A percentile compares a stretch with the other conserved stretches of the same genome.
Conservation (phyloP, 768 basidiomycete species). For the Mrakia frigida region DNA sequence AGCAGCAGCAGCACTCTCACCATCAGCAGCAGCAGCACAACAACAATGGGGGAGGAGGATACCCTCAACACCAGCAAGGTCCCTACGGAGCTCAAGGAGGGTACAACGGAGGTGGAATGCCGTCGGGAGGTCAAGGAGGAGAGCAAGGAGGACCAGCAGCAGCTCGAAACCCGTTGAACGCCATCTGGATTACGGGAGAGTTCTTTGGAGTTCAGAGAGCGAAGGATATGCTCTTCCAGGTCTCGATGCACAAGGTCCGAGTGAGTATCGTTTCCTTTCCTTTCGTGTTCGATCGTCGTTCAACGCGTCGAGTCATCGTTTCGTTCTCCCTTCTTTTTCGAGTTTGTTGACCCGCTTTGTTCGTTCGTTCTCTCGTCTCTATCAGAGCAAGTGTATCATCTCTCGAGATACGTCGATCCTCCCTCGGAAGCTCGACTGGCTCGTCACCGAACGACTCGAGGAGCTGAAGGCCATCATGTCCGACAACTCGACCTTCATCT, state of each 20-base stretch:
- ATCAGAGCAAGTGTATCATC: slow-evolving; percentile 77
- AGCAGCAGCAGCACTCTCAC: slow-evolving; percentile 4
- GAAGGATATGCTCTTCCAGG: slow-evolving; percentile 86
- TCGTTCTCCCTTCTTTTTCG: slow-evolving; percentile 7
- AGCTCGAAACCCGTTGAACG: slow-evolving; percentile 62
- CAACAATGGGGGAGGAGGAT: background rate
- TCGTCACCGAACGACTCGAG: slow-evolving; percentile 92
- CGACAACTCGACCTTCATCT: slow-evolving; percentile 96
- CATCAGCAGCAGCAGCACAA: background rate
- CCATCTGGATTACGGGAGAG: slow-evolving; percentile 95
- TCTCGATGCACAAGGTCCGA: slow-evolving; percentile 76
- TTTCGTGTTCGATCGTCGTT: slow-evolving; percentile 8
- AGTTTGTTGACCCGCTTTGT: slow-evolving; percentile 15
- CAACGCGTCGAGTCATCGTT: slow-evolving; percentile 7
- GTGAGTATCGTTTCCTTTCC: slow-evolving; percentile 6
- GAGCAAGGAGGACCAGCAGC: background rate
- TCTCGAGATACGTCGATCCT: slow-evolving; percentile 90
- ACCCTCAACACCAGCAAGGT: slow-evolving; percentile 15
- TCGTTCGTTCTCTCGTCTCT: background rate
- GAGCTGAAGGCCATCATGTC: slow-evolving; percentile 88
- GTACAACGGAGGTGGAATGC: background rate
- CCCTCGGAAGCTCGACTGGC: slow-evolving; percentile 96
- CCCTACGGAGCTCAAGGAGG: background rate
- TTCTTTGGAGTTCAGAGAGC: slow-evolving; percentile 94
- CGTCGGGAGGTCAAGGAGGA: background rate